Percentiles rank a stretch among this genome's conserved stretches.
Conservation (phyloP, 495 filamentous ascomycete species). For the Xylaria grammica region DNA sequence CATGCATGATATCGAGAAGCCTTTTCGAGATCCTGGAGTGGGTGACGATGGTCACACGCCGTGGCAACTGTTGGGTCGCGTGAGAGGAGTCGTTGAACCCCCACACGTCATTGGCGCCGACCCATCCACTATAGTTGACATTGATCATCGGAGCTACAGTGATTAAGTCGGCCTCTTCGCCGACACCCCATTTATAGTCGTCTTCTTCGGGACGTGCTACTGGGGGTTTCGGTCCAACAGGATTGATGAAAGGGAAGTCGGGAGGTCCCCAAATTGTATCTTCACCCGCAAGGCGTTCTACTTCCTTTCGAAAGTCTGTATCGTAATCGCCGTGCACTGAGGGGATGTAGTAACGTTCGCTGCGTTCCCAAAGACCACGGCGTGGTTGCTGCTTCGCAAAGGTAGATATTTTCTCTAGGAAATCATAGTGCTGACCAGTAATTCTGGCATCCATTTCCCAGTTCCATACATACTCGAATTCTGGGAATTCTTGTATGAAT, state of each 20-base stretch:
- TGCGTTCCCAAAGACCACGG: conserved; percentile 75
- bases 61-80: conserved; percentile 57
- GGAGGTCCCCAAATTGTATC: conserved; percentile 69
- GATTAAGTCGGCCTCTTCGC: conserved; percentile 77
- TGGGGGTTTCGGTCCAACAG: conserved; percentile 65
- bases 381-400: conserved; percentile 69
- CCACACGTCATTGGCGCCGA: conserved; percentile 64
- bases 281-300: conserved; percentile 51
- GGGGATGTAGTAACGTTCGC: conserved; percentile 73
- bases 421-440: conserved; percentile 73
- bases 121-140: conserved; percentile 66
- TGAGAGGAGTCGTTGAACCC: conserved; percentile 60
- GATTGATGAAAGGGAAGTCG: conserved; percentile 55
- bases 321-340: conserved; percentile 64
- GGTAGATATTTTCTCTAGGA: conserved; percentile 61
- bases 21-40: conserved; percentile 66
- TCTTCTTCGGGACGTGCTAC: conserved; percentile 60
- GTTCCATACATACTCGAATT: conserved; percentile 80
- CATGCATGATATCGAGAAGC: conserved; percentile 69
- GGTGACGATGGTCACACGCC: conserved; percentile 70
- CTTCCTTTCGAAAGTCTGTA: conserved; percentile 54
- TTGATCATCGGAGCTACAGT: conserved; percentile 74
- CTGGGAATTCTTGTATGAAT: conserved; percentile 70
- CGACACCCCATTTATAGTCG: conserved; percentile 72
- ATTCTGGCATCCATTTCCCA: conserved; percentile 76